A percentile compares a stretch with the other conserved stretches of the same genome.
Evolutionary conservation across 1,284 basidiomycete genomes (phyloP).

Genomic region (Fomitopsis palustris): DNA sequence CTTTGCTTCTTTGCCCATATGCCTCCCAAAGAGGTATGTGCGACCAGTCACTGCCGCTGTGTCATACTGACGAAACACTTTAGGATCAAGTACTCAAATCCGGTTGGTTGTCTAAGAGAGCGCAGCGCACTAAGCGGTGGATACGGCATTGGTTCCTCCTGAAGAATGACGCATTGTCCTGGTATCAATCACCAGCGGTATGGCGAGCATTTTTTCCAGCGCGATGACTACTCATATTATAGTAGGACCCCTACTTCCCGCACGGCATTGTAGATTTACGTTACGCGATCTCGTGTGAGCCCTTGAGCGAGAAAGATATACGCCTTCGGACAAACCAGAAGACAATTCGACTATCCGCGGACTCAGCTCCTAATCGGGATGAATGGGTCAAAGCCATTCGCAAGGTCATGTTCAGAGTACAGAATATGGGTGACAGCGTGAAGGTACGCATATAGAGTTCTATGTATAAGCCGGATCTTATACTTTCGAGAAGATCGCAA

Average conservation of each 20-base stretch:
- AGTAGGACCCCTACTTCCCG: slow-evolving; percentile 92
- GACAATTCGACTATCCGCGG: slow-evolving; percentile 68
- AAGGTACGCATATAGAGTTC: slow-evolving; percentile 50
- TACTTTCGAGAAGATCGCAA: slow-evolving; percentile 68
- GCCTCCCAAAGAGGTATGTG: slow-evolving; percentile 75
- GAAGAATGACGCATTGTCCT: slow-evolving; percentile 90
- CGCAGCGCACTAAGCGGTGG: slow-evolving; percentile 83
- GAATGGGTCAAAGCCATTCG: slow-evolving; percentile 94
- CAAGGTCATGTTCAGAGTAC: slow-evolving; percentile 90
- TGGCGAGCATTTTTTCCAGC: slow-evolving; percentile 17
- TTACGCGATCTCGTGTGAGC: slow-evolving; percentile 87
- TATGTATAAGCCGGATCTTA: not conserved
- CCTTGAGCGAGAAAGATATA: slow-evolving; percentile 69
- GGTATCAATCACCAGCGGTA: slow-evolving; percentile 92
- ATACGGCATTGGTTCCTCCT: slow-evolving; percentile 93
- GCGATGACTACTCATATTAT: not conserved
- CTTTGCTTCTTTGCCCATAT: slow-evolving; percentile 98
- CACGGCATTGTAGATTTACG: slow-evolving; percentile 92
- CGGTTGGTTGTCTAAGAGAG: slow-evolving; percentile 80
- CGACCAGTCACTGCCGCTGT: not conserved
- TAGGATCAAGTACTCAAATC: slow-evolving; percentile 88
- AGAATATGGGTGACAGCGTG: slow-evolving; percentile 94
- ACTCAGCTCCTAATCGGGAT: slow-evolving; percentile 77
- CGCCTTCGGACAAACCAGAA: slow-evolving; percentile 80
- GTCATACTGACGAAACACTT: slow-evolving; percentile 2